A percentile compares a stretch with the other conserved stretches of the same genome.
Conservation (phyloP, 2,329 filamentous ascomycete genomes). For the Paecilomyces niveus region DNA sequence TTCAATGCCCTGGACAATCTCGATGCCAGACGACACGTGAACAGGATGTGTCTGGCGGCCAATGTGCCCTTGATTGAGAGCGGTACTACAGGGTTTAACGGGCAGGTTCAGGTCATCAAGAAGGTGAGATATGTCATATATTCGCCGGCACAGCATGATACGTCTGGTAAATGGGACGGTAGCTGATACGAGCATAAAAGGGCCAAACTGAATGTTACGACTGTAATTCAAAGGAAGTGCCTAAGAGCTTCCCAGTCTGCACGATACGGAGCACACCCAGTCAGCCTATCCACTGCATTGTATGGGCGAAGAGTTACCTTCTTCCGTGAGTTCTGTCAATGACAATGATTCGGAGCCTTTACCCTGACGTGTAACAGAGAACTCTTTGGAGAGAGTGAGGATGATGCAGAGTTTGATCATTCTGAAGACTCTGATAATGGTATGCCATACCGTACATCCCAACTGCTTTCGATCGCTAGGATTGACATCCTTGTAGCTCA, state of each 20-base stretch:
- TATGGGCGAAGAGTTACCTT: slow-evolving; percentile 96
- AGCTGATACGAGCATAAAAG: slow-evolving; percentile 23
- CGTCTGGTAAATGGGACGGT: slow-evolving; percentile 1
- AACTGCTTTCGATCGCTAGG: background rate
- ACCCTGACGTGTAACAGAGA: slow-evolving; percentile 46
- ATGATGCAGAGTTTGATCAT: slow-evolving; percentile 73
- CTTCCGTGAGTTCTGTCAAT: slow-evolving; percentile 53
- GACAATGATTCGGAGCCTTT: background rate
- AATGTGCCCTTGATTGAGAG: slow-evolving; percentile 90
- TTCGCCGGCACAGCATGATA: background rate
- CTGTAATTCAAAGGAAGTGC: slow-evolving; percentile 80
- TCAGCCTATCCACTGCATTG: slow-evolving; percentile 96
- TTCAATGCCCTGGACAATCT: slow-evolving; percentile 98
- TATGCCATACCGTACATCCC: slow-evolving; percentile 20
- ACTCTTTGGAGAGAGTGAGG: slow-evolving; percentile 86
- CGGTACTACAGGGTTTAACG: slow-evolving; percentile 95
- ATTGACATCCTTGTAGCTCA: slow-evolving; percentile 41
- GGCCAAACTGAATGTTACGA: slow-evolving; percentile 93
- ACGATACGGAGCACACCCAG: slow-evolving; percentile 95
- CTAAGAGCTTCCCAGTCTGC: slow-evolving; percentile 91
- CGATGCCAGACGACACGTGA: slow-evolving; percentile 88
- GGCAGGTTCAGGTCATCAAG: slow-evolving; percentile 94
- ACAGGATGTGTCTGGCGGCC: slow-evolving; percentile 92
- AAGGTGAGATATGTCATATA: slow-evolving; percentile 42
- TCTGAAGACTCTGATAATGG: slow-evolving; percentile 75